phyloP scores from a whole-genome alignment of 495 filamentous ascomycete genomes.

The Aspergillus funiculosus region DNA sequence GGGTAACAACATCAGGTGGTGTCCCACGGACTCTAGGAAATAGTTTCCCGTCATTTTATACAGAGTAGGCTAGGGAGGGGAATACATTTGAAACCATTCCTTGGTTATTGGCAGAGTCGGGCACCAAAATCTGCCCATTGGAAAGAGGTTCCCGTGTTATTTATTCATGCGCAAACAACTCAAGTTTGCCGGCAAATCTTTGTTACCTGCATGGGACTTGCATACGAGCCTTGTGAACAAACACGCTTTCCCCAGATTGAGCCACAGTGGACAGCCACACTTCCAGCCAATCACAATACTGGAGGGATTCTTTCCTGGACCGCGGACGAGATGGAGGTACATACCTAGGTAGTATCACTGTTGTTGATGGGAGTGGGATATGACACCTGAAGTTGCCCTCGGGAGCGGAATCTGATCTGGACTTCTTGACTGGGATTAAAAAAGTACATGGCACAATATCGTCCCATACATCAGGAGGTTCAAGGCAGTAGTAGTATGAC shows the following conservation, averaged over 20 bases:
- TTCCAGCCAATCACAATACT: constrained; percentile 4
- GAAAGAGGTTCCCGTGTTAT: constrained; percentile 3
- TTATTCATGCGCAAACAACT: neutral
- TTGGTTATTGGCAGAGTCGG: constrained; percentile 7
- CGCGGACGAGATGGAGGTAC: constrained; percentile 8
- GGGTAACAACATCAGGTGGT: constrained; percentile 6
- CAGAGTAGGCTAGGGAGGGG: too few species aligned
- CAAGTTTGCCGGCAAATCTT: constrained; percentile 9
- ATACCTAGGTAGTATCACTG: too few species aligned
- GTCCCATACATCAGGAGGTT: too few species aligned
- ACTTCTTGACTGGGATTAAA: too few species aligned
- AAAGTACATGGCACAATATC: too few species aligned
- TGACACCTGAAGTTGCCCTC: too few species aligned
- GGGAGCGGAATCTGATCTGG: too few species aligned
- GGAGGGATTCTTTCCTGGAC: neutral
- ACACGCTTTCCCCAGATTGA: constrained; percentile 16
- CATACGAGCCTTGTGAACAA: neutral
- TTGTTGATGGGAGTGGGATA: too few species aligned
- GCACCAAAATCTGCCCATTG: neutral
- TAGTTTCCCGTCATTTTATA: constrained; percentile 7
- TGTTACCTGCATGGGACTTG: constrained; percentile 9
- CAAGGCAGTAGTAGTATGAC: too few species aligned
- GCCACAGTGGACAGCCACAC: constrained; percentile 13
- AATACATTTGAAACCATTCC: constrained; percentile 2
- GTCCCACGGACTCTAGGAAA: constrained; percentile 4